Base-by-base conservation (phyloP, 345 rosid genomes). In the Stellera chamaejasme region DNA sequence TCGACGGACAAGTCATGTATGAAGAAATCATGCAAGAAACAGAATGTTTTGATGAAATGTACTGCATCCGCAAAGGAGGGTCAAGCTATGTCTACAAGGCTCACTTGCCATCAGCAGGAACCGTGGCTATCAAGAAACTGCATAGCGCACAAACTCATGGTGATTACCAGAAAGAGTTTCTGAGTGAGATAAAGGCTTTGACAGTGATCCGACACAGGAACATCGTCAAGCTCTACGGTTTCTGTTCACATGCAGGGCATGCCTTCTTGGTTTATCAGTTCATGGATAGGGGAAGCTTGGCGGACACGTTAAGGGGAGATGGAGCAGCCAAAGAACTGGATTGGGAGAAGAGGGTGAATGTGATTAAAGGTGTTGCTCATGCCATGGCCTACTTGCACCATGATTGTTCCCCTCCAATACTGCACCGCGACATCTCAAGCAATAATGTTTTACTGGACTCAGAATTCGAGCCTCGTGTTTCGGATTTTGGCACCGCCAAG, bases 41-140 rank as follows among this genome's bases (percentile, higher is more conserved):
- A 0, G 43, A 58, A 8, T 19, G n/a, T 16, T 67, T 73, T 13
- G 56, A 62, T 15, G 41, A 49, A 4, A 45, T 2, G 10, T 60
- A 63, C 43, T 66, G 77, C 66, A 66, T 72, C 32, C 72, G 74
- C 0, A 27, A 36, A 13, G 78, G 78, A 27, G 69, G 74, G 41
- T 59, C 47, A 23, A 71, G 78, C 43, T 62, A 49, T 16, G 76
- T 77, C 4, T 77, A 60, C 56, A 67, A 50, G 48, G 73, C 66
- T 11, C 15, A 56, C 42, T 51, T 76, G 16, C 45, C 65, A 25
- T 43, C 59, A 4, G 63, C 56, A 3, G 14, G 7, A n/a, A 25
- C 19, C 0, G 73, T 77, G 32, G 78, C 81, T 1, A 73, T 77
- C 4, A 77, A 73, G 69, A 77, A 70, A 55, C 69, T 73, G 11